Conservation (phyloP, 1,139 yeast species). For the Blastobotrys ciferrii region DNA sequence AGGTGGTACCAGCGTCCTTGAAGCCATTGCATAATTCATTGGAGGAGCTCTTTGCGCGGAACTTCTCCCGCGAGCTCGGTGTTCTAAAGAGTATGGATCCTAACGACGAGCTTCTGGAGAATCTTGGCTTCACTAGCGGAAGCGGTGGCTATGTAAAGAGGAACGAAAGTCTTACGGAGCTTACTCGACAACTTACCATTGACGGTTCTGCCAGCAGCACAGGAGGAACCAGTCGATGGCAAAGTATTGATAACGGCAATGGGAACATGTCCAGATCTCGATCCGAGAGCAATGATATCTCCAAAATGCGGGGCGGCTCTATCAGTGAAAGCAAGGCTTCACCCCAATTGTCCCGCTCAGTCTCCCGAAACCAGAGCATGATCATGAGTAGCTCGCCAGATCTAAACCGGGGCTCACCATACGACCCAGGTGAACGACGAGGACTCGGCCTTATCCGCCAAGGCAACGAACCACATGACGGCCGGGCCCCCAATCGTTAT, state of each 20-base stretch:
- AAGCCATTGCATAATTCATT: constrained; percentile 65
- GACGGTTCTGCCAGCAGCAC: background rate
- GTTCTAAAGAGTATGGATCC: constrained; percentile 12
- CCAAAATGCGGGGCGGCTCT: background rate
- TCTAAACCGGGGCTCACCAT: background rate
- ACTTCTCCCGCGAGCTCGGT: constrained; percentile 65
- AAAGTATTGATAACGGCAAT: background rate
- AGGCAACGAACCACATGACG: background rate
- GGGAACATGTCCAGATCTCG: background rate
- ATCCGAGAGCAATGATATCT: background rate
- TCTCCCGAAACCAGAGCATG: background rate
- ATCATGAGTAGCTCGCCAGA: background rate
- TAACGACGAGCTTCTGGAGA: constrained; percentile 12
- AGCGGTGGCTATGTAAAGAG: background rate
- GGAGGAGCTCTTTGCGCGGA: constrained; percentile 61
- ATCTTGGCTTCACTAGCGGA: constrained; percentile 1
- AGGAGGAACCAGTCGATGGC: background rate
- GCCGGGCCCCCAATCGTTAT: background rate
- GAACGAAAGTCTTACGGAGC: background rate
- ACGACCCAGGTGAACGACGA: background rate
- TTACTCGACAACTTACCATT: background rate
- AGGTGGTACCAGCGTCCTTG: constrained; percentile 57
- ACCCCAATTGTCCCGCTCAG: background rate
- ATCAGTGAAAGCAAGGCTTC: background rate
- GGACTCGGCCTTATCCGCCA: background rate